Base-by-base conservation (phyloP, 2,329 filamentous ascomycete genomes). In the Fusarium anthophilum region DNA sequence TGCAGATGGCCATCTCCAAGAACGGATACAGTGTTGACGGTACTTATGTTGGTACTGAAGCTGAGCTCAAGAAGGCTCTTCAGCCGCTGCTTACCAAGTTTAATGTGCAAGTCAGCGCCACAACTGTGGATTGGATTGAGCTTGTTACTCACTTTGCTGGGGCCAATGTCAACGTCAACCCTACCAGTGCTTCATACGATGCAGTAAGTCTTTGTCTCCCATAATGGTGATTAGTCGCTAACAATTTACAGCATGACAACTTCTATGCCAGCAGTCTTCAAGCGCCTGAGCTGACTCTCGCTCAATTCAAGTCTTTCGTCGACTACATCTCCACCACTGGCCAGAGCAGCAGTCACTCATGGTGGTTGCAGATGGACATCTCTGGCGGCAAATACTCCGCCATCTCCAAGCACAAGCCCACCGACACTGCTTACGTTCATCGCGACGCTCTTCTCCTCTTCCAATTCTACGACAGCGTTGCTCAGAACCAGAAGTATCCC, bases 401-500 rank as follows among this genome's bases (percentile, higher is more conserved):
- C 58, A 77, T 85, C 24, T 76, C 82, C 2, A 76, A 80, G 43
- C 69, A 81, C 9, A 64, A 79, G 15, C 63, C 72, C 11, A 51
- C 76, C 13, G 76, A 77, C 12, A 81, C 82, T 0, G 80, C 84
- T 5, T 86, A 83, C 67, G 78, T 81, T 0, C 83, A 85, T 70
- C 83, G 83, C 17, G 81, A 84, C 59, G 82, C 85, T 69, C 83
- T 89, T 18, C 83, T 87, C 4, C 84, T 90, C 11, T 87, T 86
- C 63, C 86, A 90, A 74, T 83, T 88, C 59, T 84, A 85, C 63
- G 86, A 88, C 75, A 79, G 83, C 6, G 80, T 79, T 5, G 51
- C 72, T 1, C 55, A 68, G 17, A 72, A 64, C 8, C 32, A 55
- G 3, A 54, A 69, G 14, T 85, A 83, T 58, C 83, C 83, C 1